Evolutionary conservation across 805 yeast species (phyloP).

Genomic region (Allodekkera sacchari): DNA sequence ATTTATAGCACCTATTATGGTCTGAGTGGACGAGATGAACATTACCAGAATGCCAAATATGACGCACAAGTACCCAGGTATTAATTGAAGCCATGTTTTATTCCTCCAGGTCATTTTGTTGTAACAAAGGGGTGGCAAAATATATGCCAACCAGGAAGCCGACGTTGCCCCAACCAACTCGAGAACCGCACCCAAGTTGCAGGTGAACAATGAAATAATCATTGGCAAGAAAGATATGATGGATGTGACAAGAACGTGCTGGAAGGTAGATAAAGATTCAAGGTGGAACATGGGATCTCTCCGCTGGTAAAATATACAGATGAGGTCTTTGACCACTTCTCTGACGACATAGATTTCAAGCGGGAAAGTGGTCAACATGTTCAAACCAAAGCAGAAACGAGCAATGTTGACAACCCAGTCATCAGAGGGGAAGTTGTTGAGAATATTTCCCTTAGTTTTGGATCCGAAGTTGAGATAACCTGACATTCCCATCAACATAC

Average conservation of each 20-base stretch:
- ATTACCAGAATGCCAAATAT: constrained; percentile 69
- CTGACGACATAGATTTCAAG: constrained; percentile 84
- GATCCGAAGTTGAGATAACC: constrained; percentile 73
- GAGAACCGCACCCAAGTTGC: constrained; percentile 81
- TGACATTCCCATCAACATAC: constrained; percentile 68
- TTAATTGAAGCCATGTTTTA: constrained; percentile 33
- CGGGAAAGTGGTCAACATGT: constrained; percentile 90
- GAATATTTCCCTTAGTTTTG: constrained; percentile 75
- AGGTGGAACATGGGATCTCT: constrained; percentile 9
- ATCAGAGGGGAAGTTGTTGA: constrained; percentile 75
- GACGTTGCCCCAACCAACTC: constrained; percentile 91
- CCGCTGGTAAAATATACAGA: constrained; percentile 20
- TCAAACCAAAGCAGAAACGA: constrained; percentile 81
- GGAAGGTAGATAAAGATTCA: constrained; percentile 27
- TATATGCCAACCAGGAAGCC: constrained; percentile 88
- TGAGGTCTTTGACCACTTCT: constrained; percentile 70
- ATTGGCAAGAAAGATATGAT: constrained; percentile 58
- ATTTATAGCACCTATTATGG: constrained; percentile 39
- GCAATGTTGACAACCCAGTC: constrained; percentile 79
- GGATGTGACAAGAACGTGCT: constrained; percentile 61
- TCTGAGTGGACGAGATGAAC: constrained; percentile 74
- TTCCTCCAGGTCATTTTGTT: constrained; percentile 49
- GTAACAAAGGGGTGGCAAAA: constrained; percentile 81
- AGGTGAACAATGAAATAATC: constrained; percentile 69
- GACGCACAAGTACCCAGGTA: constrained; percentile 55